These are phyloP conservation scores for Penicillium bialowiezense DNA, from an alignment of 495 filamentous ascomycete genomes.

Conservation along the genomic window DNA sequence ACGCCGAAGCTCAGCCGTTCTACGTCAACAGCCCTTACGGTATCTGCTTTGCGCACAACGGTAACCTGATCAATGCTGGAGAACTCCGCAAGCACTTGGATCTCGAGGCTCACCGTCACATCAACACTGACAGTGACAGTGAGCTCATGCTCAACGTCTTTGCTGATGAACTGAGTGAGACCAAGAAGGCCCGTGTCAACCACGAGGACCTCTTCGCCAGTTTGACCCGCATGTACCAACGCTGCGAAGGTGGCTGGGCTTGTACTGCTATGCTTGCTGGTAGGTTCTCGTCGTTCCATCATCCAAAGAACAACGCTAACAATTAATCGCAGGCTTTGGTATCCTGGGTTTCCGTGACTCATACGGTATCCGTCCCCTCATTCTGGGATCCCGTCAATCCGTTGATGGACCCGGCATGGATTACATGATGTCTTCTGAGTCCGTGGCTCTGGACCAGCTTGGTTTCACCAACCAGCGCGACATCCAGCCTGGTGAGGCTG, in stretches of 20 bases:
- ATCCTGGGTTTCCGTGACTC: conserved; percentile 86
- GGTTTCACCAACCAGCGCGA: conserved; percentile 81
- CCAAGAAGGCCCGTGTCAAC: conserved; percentile 94
- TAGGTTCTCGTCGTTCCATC: conserved; percentile 17
- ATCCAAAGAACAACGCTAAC: conserved; percentile 1
- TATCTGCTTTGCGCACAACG: conserved; percentile 70
- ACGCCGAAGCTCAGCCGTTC: conserved; percentile 65
- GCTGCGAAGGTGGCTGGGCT: conserved; percentile 81
- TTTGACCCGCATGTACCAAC: conserved; percentile 69
- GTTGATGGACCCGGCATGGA: conserved; percentile 68
- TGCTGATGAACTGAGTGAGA: conserved; percentile 89
- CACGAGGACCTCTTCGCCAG: conserved; percentile 83
- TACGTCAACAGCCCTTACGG: conserved; percentile 93
- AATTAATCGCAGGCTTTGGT: conserved; percentile 61
- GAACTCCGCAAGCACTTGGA: conserved; percentile 78
- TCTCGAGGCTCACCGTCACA: conserved; percentile 85
- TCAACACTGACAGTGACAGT: conserved; percentile 95
- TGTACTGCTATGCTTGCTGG: conserved; percentile 92
- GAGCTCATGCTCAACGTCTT: conserved; percentile 96
- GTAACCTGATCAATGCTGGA: conserved; percentile 91
- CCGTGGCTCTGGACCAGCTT: conserved; percentile 82
- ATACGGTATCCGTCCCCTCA: conserved; percentile 86
- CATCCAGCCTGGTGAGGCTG: conserved; percentile 87
- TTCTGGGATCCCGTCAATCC: conserved; percentile 73
- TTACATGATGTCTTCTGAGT: conserved; percentile 98